phyloP scores from a whole-genome alignment of 495 filamentous ascomycete species.

The Penicillium ucsense region DNA sequence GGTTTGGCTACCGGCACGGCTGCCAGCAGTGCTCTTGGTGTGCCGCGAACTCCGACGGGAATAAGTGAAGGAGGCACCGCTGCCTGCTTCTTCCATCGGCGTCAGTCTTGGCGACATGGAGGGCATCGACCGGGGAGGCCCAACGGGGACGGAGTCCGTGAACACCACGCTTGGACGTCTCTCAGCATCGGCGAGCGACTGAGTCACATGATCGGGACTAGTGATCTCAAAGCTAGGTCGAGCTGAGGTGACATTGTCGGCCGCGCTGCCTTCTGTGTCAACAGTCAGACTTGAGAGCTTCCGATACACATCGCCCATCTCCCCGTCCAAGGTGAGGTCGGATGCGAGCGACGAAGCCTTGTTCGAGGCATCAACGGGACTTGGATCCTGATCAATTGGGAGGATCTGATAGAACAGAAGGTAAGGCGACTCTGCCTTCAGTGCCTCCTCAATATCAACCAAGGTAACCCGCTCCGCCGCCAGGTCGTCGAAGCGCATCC shows the following conservation, averaged over 20 bases:
- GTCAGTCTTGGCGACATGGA: conserved; percentile 38
- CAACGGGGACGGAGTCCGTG: conserved; percentile 27
- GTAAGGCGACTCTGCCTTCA: conserved; percentile 85
- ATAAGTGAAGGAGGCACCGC: conserved; percentile 35
- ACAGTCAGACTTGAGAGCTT: conserved; percentile 8
- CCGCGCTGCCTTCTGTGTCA: conserved; percentile 10
- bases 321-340: conserved; percentile 22
- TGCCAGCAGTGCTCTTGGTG: conserved; percentile 45
- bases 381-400: conserved; percentile 64
- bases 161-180: conserved; percentile 20
- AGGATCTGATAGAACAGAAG: conserved; percentile 91
- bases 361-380: conserved; percentile 41
- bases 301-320: conserved; percentile 13
- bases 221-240: conserved; percentile 38
- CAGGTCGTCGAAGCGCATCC: conserved; percentile 89
- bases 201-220: conserved; percentile 13
- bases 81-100: conserved; percentile 41
- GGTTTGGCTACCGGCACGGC: conserved; percentile 56
- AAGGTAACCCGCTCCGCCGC: conserved; percentile 57
- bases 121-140: conserved; percentile 30
- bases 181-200: background rate
- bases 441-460: conserved; percentile 66
- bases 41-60: conserved; percentile 53
- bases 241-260: conserved; percentile 17
- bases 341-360: conserved; percentile 50